A percentile compares a stretch with the other conserved stretches of the same genome.
Evolutionary conservation across 805 yeast genomes (phyloP).

Genomic region (Ogataea salicorniae): DNA sequence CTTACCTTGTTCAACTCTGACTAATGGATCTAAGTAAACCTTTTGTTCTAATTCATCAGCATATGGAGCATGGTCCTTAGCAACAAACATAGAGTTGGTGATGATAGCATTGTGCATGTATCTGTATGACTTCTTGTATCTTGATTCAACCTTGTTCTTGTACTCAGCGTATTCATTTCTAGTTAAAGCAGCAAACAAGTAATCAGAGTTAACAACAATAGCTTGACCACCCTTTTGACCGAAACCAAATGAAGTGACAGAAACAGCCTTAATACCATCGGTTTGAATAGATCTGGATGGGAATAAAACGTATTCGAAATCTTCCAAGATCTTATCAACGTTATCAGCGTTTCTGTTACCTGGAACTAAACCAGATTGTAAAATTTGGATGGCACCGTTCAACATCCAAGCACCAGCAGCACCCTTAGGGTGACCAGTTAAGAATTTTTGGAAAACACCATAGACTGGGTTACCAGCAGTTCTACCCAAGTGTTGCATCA

Average conservation of each 20-base stretch:
- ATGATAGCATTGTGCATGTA: constrained; percentile 95
- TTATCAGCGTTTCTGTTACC: constrained; percentile 99
- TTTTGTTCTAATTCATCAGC: constrained; percentile 78
- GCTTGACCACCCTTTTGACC: constrained; percentile 99
- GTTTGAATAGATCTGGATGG: constrained; percentile 93
- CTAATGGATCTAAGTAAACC: constrained; percentile 95
- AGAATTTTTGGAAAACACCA: constrained; percentile 98
- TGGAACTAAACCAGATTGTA: constrained; percentile 91
- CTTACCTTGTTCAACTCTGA: constrained; percentile 48
- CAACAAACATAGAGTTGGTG: constrained; percentile 83
- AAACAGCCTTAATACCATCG: constrained; percentile 95
- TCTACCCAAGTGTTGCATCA: constrained; percentile 95
- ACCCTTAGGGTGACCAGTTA: constrained; percentile 99
- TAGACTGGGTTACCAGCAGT: constrained; percentile 95
- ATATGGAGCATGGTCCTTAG: constrained; percentile 93
- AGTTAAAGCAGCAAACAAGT: constrained; percentile 79
- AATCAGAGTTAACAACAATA: constrained; percentile 85
- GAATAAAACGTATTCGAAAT: constrained; percentile 83
- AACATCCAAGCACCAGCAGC: constrained; percentile 99
- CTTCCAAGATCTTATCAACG: constrained; percentile 76
- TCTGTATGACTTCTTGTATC: constrained; percentile 88
- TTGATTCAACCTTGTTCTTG: constrained; percentile 59
- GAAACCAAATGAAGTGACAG: constrained; percentile 96
- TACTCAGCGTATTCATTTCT: constrained; percentile 67
- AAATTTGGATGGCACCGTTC: constrained; percentile 94